A percentile compares a stretch with the other conserved stretches of the same genome.
phyloP scores from a whole-genome alignment of 768 basidiomycete genomes.

The Psilocybe cyanescens region DNA sequence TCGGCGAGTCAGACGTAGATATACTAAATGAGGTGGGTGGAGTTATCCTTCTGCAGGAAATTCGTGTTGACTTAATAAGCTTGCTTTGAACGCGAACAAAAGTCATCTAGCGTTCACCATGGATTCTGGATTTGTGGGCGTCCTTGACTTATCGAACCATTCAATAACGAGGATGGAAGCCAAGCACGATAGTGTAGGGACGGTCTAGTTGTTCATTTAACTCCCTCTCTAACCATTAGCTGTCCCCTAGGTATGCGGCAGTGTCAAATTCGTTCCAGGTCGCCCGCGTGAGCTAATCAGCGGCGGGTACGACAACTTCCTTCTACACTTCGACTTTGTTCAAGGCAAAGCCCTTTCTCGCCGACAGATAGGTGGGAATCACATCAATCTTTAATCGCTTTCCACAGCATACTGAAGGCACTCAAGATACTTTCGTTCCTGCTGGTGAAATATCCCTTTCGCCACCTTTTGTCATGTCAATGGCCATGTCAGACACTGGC shows the following conservation, averaged over 20 bases:
- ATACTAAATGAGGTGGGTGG: constrained; percentile 68
- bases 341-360: constrained; percentile 62
- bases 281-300: constrained; percentile 75
- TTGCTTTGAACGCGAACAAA: constrained; percentile 59
- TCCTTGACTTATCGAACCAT: constrained; percentile 59
- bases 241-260: constrained; percentile 64
- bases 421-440: constrained; percentile 37
- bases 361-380: constrained; percentile 57
- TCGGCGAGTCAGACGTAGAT: constrained; percentile 59
- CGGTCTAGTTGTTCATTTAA: neutral
- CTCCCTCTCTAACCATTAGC: neutral
- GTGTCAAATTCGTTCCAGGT: constrained; percentile 72
- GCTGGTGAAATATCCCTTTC: constrained; percentile 60
- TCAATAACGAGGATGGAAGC: constrained; percentile 59
- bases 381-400: neutral
- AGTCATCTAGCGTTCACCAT: constrained; percentile 68
- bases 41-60: neutral
- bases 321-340: constrained; percentile 70
- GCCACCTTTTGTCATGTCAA: constrained; percentile 74
- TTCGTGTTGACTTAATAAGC: constrained; percentile 50
- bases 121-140: constrained; percentile 71
- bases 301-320: constrained; percentile 72
- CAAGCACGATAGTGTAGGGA: constrained; percentile 64
- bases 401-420: neutral
- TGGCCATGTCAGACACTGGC: constrained; percentile 61